Conservation (phyloP, 2,329 filamentous ascomycete genomes). For the Aspergillaceae sp. region DNA sequence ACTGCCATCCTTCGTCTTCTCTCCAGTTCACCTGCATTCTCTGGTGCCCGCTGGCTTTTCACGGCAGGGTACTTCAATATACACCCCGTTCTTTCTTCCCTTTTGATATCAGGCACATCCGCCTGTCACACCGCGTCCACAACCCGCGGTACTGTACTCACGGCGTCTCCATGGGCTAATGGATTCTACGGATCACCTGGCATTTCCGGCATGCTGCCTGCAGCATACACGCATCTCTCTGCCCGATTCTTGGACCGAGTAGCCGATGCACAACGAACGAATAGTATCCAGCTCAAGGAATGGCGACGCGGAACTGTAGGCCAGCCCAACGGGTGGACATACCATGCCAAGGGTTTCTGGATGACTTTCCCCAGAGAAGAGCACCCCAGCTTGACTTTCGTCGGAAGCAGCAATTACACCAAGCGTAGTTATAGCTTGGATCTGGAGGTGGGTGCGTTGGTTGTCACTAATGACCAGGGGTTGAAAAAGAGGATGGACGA, state of each 20-base stretch:
- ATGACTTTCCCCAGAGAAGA: slow-evolving; percentile 55
- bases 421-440: slow-evolving; percentile 88
- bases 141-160: slow-evolving; percentile 69
- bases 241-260: slow-evolving; percentile 67
- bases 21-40: slow-evolving; percentile 50
- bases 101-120: slow-evolving; percentile 65
- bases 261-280: slow-evolving; percentile 42
- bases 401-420: slow-evolving; percentile 94
- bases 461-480: slow-evolving; percentile 68
- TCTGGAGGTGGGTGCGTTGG: slow-evolving; percentile 77
- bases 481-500: slow-evolving; percentile 65
- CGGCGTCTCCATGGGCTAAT: slow-evolving; percentile 86
- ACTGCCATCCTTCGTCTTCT: slow-evolving; percentile 64
- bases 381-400: slow-evolving; percentile 66
- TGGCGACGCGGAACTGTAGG: slow-evolving; percentile 79
- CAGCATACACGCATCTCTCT: slow-evolving; percentile 83
- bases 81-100: slow-evolving; percentile 68
- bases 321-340: slow-evolving; percentile 82
- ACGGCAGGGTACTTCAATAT: slow-evolving; percentile 99
- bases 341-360: slow-evolving; percentile 96
- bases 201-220: slow-evolving; percentile 80
- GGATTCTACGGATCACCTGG: slow-evolving; percentile 87
- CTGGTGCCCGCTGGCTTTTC: slow-evolving; percentile 78
- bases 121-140: slow-evolving; percentile 20
- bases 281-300: slow-evolving; percentile 67